Percentiles rank a stretch among this genome's conserved stretches.
These are phyloP conservation scores for Ceratocystis albifundus DNA, from an alignment of 2,329 filamentous ascomycete species.

Conservation along the genomic window DNA sequence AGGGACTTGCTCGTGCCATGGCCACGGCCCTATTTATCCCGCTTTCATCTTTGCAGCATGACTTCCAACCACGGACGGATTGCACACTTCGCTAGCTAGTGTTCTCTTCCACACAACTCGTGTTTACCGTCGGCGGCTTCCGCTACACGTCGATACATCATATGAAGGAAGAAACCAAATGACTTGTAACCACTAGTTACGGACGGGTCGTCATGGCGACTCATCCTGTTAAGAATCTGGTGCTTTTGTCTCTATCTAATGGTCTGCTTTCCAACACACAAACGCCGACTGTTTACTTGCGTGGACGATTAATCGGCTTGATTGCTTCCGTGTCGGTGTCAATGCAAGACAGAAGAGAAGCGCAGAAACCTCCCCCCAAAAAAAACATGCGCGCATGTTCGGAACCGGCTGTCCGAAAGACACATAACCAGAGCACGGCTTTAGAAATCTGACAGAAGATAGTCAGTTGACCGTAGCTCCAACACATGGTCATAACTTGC, in stretches of 20 bases:
- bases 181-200: neutral
- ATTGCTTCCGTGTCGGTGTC: neutral
- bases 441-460: neutral
- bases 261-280: neutral
- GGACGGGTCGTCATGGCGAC: neutral
- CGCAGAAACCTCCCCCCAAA: no score
- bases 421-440: neutral
- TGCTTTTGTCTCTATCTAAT: neutral
- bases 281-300: neutral
- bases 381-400: neutral
- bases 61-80: neutral
- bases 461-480: neutral
- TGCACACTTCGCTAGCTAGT: neutral
- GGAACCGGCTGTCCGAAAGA: neutral
- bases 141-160: neutral
- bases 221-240: neutral
- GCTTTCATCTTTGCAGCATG: neutral
- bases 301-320: neutral
- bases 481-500: neutral
- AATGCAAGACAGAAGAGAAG: neutral
- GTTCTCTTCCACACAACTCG: neutral
- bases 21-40: neutral
- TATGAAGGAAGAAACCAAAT: neutral
- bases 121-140: neutral
- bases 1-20: slow-evolving; percentile 3